phyloP scores from a whole-genome alignment of 176 grass and related monocot species.

The Elaeis guineensis region DNA sequence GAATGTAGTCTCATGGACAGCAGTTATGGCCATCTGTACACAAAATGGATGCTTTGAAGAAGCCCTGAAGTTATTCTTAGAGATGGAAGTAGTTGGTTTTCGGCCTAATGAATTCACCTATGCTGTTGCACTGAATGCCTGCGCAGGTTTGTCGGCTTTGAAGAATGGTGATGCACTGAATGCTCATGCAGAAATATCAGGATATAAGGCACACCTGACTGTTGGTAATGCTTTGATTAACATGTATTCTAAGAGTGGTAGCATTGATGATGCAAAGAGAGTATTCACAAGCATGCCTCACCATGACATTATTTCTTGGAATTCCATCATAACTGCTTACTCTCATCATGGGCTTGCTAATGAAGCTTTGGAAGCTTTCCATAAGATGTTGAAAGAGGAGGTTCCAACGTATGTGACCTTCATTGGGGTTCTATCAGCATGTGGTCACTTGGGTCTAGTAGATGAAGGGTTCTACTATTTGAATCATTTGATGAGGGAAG shows the following conservation, averaged over 20 bases:
- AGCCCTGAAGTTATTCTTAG: constrained; percentile 56
- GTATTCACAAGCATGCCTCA: constrained; percentile 42
- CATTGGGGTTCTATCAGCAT: constrained; percentile 58
- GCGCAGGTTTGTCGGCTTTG: constrained; percentile 60
- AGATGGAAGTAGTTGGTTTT: constrained; percentile 46
- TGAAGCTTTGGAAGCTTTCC: constrained; percentile 41
- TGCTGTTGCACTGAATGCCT: constrained; percentile 49
- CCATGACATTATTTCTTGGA: constrained; percentile 58
- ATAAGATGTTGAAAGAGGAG: constrained; percentile 43
- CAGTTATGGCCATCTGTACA: constrained; percentile 49
- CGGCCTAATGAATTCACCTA: constrained; percentile 55
- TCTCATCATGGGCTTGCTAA: constrained; percentile 60
- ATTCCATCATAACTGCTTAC: constrained; percentile 55
- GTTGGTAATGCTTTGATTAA: constrained; percentile 66
- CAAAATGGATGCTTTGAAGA: constrained; percentile 71
- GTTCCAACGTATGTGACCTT: constrained; percentile 57
- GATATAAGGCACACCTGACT: constrained; percentile 23
- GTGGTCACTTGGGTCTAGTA: constrained; percentile 63
- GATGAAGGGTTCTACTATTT: constrained; percentile 69
- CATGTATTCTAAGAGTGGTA: constrained; percentile 79
- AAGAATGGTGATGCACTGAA: constrained; percentile 52
- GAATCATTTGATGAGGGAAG: constrained; percentile 58
- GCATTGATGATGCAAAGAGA: constrained; percentile 42
- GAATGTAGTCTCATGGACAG: constrained; percentile 77
- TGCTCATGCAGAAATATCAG: constrained; percentile 50